Evolutionary conservation across 108 stramenopile species (phyloP), one percentile per base, ranked within the genome.

Genomic region (Cyclotella kingstonii): DNA sequence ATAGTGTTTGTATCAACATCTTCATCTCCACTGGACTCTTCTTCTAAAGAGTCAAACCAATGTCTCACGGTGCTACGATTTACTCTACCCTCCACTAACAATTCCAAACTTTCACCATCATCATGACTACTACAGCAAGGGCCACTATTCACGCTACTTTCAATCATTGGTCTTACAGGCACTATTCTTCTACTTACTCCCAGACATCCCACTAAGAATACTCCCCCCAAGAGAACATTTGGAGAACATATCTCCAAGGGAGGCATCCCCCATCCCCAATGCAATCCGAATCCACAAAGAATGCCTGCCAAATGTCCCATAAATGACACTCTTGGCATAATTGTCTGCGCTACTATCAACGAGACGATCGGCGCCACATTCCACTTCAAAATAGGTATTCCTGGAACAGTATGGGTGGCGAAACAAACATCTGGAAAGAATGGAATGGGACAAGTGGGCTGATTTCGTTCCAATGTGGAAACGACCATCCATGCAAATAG

Each of bases 401-500:
- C 69, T 9, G 56, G 56, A 5, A 76, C 64, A 2, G 38, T 22
- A 46, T 82, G 64, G 0, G 87, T 85, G 5, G 66, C 34, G 50
- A 93, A 93, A 41, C 91, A 93, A 9, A 86, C 25, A 26, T 82
- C 60, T 5, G 81, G 60, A 51, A 93, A 67, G 59, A 93, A 86
- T 2, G 80, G 74, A 3, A 93, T 60, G 0, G 91, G 91, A 63
- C 91, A 93, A 8, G 80, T 79, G n/a, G 68, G 27, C 38, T 51
- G 43, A 25, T 60, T 61, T 28, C 74, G 43, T 36, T 80, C 67
- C 50, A 93, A 55, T 4, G 87, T 77, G 8, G 79, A 53, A 18
- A 87, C 75, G 1, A 88, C 86, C 76, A 81, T 82, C 88, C 87
- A 89, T 21, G 84, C 86, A 79, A 93, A 93, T 4, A 93, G 52